Percentiles rank a stretch among this genome's conserved stretches.
Conservation (phyloP, 768 basidiomycete genomes). For the Russula emetica region DNA sequence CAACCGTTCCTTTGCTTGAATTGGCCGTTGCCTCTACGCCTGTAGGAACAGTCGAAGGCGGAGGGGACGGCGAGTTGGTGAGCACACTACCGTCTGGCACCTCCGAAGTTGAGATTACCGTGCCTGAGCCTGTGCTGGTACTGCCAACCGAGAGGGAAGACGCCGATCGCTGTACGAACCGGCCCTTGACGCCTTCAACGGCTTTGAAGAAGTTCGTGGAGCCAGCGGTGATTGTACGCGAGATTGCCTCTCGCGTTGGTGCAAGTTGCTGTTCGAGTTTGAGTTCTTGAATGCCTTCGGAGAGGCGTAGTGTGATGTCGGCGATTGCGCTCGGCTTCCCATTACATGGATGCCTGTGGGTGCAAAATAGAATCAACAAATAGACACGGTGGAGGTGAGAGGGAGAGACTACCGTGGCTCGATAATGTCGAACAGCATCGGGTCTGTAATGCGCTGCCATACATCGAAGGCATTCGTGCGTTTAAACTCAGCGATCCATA, state of each 20-base stretch:
- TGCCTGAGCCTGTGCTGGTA: constrained; percentile 27
- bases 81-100: constrained; percentile 22
- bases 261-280: constrained; percentile 91
- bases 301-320: constrained; percentile 86
- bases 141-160: constrained; percentile 25
- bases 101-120: constrained; percentile 35
- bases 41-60: constrained; percentile 4
- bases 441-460: constrained; percentile 90
- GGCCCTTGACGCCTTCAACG: constrained; percentile 79
- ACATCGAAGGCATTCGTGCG: constrained; percentile 81
- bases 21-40: constrained; percentile 30
- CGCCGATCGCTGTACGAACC: constrained; percentile 51
- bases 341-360: constrained; percentile 81
- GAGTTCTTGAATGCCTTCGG: constrained; percentile 92
- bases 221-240: constrained; percentile 66
- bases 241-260: constrained; percentile 85
- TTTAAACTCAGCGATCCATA: constrained; percentile 88
- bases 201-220: constrained; percentile 84
- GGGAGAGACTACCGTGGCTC: constrained; percentile 70
- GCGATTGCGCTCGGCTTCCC: constrained; percentile 85
- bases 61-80: constrained; percentile 11
- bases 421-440: constrained; percentile 89
- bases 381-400: not conserved
- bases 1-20: constrained; percentile 24
- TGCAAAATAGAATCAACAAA: not conserved